phyloP scores from a whole-genome alignment of 139 green algal genomes.

The Klebsormidium nitens region DNA sequence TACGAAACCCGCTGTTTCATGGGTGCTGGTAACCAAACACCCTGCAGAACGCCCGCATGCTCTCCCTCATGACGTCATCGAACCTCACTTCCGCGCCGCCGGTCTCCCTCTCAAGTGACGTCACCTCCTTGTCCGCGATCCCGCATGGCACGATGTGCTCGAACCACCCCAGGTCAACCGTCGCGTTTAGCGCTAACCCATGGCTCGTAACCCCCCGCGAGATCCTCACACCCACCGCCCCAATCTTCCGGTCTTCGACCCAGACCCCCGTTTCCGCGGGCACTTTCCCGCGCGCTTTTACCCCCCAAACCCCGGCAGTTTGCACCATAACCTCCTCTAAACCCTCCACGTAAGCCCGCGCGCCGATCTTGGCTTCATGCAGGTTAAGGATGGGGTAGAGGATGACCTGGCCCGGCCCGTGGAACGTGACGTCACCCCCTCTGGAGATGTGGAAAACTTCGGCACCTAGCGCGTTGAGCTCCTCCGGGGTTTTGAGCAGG shows the following conservation, averaged over 20 bases:
- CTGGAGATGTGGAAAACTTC: constrained; percentile 10
- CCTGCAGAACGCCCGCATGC: too few relatives aligned
- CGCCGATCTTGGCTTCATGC: constrained; percentile 54
- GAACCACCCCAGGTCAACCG: constrained; percentile 65
- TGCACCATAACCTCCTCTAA: constrained; percentile 80
- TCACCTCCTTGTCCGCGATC: constrained; percentile 32
- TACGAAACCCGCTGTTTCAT: too few relatives aligned
- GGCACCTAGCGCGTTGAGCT: background rate
- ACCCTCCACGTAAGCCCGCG: constrained; percentile 77
- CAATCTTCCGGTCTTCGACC: constrained; percentile 80
- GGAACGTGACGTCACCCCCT: constrained; percentile 41
- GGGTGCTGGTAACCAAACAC: too few relatives aligned
- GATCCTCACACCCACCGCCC: constrained; percentile 83
- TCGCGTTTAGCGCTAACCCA: constrained; percentile 84
- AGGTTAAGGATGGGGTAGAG: constrained; percentile 85
- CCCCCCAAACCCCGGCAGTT: constrained; percentile 31
- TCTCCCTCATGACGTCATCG: background rate
- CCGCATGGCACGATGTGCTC: constrained; percentile 59
- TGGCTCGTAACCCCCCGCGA: constrained; percentile 76
- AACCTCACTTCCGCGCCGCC: background rate
- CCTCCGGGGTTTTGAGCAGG: constrained; percentile 5
- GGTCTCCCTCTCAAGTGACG: constrained; percentile 29
- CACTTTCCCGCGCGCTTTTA: constrained; percentile 49
- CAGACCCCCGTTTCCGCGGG: constrained; percentile 75
- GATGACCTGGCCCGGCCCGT: constrained; percentile 67